Evolutionary conservation across 2,329 filamentous ascomycete genomes (phyloP), one percentile per base, ranked within the genome.

Genomic region (Colletotrichum endophyticum): DNA sequence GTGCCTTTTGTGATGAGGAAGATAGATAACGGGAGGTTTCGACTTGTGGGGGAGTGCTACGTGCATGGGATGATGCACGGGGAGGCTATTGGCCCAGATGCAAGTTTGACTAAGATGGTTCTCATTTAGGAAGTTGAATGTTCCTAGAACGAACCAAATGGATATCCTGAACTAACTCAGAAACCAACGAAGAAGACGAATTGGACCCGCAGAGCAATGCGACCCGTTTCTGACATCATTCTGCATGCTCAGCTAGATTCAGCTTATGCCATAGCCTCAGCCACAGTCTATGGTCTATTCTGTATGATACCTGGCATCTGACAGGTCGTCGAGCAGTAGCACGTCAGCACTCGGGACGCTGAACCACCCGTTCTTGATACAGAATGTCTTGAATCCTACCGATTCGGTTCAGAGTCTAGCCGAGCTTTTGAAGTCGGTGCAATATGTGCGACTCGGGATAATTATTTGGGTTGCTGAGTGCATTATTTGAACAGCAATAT

Each of bases 1-100:
- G 73, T 80, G 25, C 75, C 79, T 3, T 79, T 80, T 57, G 73
- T 79, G 8, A 30, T 81, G 44, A 77, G 78, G 22, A 73, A 66
- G 13, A 66, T 59, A 13, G 73, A 49, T 1, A 8, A 5, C 1
- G 27, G 22, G 6, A 67, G 19, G 12, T 67, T 53, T n/a, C 19
- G 22, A 1, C 69, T 85, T 25, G 71, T 86, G 15, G 83, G 84
- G 2, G 84, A 86, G 75, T 85, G 84, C 44, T 86, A 85, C 73
- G 81, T 84, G 4, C 83, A 85, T 72, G 84, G 84, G 2, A 70
- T 85, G 66, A 85, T 86, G 84, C 78, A 82, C 36, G 83, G 84
- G 2, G 84, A 85, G 75, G 81, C 78, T 5, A 76, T 84, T 72
- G 70, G 77, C 16, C 2, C 53, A 12, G 34, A 69, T 4, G n/a